Evolutionary conservation across 1,284 basidiomycete genomes (phyloP).

Genomic region (Ustilago crameri): DNA sequence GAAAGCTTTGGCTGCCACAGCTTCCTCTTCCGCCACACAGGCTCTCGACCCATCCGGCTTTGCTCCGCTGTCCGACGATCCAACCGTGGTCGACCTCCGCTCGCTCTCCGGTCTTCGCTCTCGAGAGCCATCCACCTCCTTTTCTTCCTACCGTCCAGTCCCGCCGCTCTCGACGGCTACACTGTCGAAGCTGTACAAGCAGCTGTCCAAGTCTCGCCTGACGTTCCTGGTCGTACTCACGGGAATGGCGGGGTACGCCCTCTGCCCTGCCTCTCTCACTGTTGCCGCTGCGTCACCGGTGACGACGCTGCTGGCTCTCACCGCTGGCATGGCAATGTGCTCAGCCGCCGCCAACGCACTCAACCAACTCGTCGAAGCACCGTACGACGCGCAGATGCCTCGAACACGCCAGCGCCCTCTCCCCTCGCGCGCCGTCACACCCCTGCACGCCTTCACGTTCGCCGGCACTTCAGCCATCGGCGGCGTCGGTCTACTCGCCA

Average conservation of each 20-base stretch:
- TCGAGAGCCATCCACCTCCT: conserved; percentile 25
- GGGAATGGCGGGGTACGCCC: conserved; percentile 90
- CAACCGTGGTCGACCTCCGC: conserved; percentile 41
- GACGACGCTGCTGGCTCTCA: conserved; percentile 79
- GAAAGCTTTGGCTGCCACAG: neutral
- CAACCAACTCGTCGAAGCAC: conserved; percentile 94
- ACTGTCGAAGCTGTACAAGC: conserved; percentile 73
- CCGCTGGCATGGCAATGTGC: conserved; percentile 88
- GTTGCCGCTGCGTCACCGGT: conserved; percentile 44
- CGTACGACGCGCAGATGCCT: conserved; percentile 95
- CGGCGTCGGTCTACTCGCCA: conserved; percentile 82
- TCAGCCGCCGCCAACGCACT: conserved; percentile 92
- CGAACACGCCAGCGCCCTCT: conserved; percentile 89
- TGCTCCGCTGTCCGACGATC: conserved; percentile 54
- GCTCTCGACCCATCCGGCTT: conserved; percentile 20
- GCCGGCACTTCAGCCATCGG: conserved; percentile 79
- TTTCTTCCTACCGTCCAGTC: conserved; percentile 48
- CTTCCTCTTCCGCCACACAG: neutral
- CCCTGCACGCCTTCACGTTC: conserved; percentile 85
- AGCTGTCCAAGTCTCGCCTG: conserved; percentile 87
- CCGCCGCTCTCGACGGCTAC: conserved; percentile 30
- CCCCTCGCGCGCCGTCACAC: conserved; percentile 83
- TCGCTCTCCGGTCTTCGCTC: conserved; percentile 30
- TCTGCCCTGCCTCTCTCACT: conserved; percentile 72
- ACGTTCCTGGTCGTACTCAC: conserved; percentile 89